Evolutionary conservation across 1,284 basidiomycete genomes (phyloP).

Genomic region (Gomphus sp.): DNA sequence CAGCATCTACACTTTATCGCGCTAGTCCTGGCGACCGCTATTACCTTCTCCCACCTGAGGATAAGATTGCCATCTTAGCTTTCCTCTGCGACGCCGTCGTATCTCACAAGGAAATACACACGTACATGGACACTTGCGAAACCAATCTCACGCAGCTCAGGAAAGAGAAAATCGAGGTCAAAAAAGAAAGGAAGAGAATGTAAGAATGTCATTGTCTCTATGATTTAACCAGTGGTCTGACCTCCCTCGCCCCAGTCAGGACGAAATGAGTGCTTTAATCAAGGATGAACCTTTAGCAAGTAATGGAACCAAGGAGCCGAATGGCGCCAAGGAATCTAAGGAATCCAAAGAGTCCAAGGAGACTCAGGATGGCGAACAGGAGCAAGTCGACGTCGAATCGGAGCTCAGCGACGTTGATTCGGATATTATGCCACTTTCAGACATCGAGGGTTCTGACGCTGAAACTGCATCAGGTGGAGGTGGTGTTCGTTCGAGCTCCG

Average conservation of each 20-base stretch:
- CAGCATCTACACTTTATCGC: conserved; percentile 28
- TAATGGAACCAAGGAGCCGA: conserved; percentile 19
- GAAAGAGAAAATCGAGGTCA: conserved; percentile 94
- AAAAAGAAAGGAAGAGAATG: conserved; percentile 80
- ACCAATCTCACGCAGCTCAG: conserved; percentile 83
- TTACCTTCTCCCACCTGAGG: conserved; percentile 57
- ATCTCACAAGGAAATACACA: conserved; percentile 81
- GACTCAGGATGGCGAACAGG: conserved; percentile 32
- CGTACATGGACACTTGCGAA: conserved; percentile 87
- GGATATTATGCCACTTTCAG: conserved; percentile 36
- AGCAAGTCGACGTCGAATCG: conserved; percentile 50
- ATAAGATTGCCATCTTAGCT: conserved; percentile 78
- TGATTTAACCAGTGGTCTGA: conserved; percentile 1
- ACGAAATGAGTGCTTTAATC: conserved; percentile 63
- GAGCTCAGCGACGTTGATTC: conserved; percentile 58
- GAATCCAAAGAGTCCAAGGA: conserved; percentile 24
- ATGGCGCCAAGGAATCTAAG: conserved; percentile 14
- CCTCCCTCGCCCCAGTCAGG: conserved; percentile 35
- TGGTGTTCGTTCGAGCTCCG: conserved; percentile 36
- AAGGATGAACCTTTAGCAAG: conserved; percentile 19
- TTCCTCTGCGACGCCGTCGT: conserved; percentile 89
- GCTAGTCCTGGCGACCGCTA: conserved; percentile 65
- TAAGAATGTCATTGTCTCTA: conserved; percentile 33
- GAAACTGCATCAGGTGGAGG: conserved; percentile 34
- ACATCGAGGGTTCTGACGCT: conserved; percentile 24